Conservation (phyloP, 1,284 basidiomycete genomes). For the Boletus semigastroideus region DNA sequence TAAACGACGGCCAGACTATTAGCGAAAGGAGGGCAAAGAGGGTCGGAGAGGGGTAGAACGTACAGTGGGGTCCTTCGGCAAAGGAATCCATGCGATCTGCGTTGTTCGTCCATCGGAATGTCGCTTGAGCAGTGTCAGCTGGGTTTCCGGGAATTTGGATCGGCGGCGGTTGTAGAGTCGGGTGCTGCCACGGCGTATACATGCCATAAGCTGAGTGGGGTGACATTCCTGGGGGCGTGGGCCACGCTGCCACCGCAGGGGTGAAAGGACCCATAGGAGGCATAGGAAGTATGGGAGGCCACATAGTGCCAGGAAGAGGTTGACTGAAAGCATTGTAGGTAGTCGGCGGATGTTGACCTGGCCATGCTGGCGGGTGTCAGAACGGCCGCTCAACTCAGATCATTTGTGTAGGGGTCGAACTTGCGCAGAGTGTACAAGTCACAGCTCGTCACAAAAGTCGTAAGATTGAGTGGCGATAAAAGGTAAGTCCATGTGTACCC, state of each 20-base stretch:
- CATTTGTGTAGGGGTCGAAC: too few species aligned
- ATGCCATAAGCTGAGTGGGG: slow-evolving; percentile 20
- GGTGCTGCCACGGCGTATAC: slow-evolving; percentile 31
- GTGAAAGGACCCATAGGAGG: slow-evolving; percentile 21
- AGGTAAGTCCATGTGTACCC: too few species aligned
- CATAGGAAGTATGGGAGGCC: slow-evolving; percentile 19
- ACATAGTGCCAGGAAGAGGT: slow-evolving; percentile 27
- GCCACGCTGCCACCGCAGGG: slow-evolving; percentile 31
- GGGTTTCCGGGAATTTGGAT: slow-evolving; percentile 20
- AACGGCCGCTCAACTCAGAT: too few species aligned
- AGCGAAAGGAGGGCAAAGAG: slow-evolving; percentile 2
- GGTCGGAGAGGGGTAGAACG: slow-evolving; percentile 3
- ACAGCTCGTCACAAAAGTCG: too few species aligned
- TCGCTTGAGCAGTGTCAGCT: slow-evolving; percentile 25
- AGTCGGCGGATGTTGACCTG: slow-evolving; percentile 20
- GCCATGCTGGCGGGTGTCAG: slow-evolving; percentile 13
- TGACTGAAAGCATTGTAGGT: slow-evolving; percentile 30
- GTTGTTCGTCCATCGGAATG: slow-evolving; percentile 30
- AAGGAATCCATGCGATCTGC: slow-evolving; percentile 29
- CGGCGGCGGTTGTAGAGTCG: slow-evolving; percentile 25
- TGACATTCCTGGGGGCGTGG: slow-evolving; percentile 25
- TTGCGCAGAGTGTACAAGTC: too few species aligned
- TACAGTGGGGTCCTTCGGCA: slow-evolving; percentile 34
- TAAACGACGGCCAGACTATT: slow-evolving; percentile 29
- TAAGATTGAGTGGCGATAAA: too few species aligned